Evolutionary conservation across 2,329 filamentous ascomycete genomes (phyloP).

Genomic region (Clonostachys chloroleuca): DNA sequence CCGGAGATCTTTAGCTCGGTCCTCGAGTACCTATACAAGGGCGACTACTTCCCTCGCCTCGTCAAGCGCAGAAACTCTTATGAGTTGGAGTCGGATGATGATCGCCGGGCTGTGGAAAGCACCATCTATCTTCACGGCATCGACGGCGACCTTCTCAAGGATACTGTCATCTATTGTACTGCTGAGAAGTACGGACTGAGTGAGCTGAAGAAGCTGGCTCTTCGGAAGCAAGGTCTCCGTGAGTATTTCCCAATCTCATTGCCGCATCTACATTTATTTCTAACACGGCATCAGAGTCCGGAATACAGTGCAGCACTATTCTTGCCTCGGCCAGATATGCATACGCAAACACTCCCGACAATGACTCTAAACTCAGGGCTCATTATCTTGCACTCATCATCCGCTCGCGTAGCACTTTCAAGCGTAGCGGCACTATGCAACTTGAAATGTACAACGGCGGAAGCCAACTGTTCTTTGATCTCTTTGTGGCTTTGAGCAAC

Average conservation of each 20-base stretch:
- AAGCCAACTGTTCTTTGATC: conserved; percentile 80
- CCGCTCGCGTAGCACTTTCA: conserved; percentile 81
- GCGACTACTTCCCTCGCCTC: conserved; percentile 84
- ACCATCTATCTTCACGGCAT: conserved; percentile 65
- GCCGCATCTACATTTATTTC: too few relatives aligned
- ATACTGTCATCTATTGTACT: conserved; percentile 87
- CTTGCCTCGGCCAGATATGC: conserved; percentile 84
- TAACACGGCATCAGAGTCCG: conserved; percentile 48
- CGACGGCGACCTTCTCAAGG: conserved; percentile 71
- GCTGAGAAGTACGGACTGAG: conserved; percentile 80
- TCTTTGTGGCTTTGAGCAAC: conserved; percentile 91
- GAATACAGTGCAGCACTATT: conserved; percentile 81
- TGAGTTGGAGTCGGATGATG: conserved; percentile 67
- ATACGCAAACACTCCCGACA: conserved; percentile 84
- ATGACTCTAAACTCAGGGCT: conserved; percentile 83
- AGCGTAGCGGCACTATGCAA: conserved; percentile 92
- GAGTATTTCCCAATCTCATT: conserved; percentile 19
- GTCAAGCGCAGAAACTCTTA: conserved; percentile 74
- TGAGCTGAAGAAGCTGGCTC: conserved; percentile 77
- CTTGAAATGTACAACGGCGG: conserved; percentile 88
- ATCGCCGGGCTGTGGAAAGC: conserved; percentile 45
- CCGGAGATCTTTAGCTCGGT: conserved; percentile 88
- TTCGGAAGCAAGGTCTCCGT: conserved; percentile 87
- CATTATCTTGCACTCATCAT: conserved; percentile 94
- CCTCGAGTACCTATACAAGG: conserved; percentile 90